phyloP scores from a whole-genome alignment of 1,139 yeast species.

The Spencermartinsiella ligniputridi region DNA sequence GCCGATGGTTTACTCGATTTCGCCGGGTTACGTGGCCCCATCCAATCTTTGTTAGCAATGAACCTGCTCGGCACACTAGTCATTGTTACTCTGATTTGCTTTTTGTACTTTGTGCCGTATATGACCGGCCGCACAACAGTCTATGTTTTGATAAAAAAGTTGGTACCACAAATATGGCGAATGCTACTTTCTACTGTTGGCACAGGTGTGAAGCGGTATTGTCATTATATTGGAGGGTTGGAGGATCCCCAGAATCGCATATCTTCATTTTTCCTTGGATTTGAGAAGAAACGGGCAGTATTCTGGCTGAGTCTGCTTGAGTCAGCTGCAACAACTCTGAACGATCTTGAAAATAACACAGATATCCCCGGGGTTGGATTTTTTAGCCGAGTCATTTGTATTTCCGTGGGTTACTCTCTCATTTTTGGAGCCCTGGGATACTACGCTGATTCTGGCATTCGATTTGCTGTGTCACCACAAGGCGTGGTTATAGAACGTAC shows the following conservation, averaged over 20 bases:
- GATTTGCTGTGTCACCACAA: constrained; percentile 16
- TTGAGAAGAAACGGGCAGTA: background rate
- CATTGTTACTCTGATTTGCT: constrained; percentile 14
- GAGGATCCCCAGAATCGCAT: background rate
- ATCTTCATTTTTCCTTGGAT: background rate
- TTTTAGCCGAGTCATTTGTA: constrained; percentile 15
- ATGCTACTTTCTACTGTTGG: background rate
- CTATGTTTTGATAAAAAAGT: background rate
- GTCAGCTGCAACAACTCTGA: background rate
- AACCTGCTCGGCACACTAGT: constrained; percentile 20
- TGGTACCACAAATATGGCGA: constrained; percentile 1
- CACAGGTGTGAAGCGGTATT: background rate
- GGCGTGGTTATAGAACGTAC: constrained; percentile 16
- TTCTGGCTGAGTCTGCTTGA: background rate
- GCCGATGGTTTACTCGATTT: constrained; percentile 31
- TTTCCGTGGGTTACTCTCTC: constrained; percentile 19
- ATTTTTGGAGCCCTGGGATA: constrained; percentile 12
- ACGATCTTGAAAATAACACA: background rate
- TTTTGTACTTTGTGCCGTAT: constrained; percentile 28
- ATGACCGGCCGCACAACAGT: constrained; percentile 22
- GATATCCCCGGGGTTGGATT: constrained; percentile 12
- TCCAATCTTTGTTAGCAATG: constrained; percentile 20
- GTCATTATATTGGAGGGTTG: background rate
- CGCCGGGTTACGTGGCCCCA: constrained; percentile 32
- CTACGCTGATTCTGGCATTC: constrained; percentile 18